These are phyloP conservation scores for Coriolopsis trogii DNA, from an alignment of 1,284 basidiomycete species.

Conservation along the genomic window DNA sequence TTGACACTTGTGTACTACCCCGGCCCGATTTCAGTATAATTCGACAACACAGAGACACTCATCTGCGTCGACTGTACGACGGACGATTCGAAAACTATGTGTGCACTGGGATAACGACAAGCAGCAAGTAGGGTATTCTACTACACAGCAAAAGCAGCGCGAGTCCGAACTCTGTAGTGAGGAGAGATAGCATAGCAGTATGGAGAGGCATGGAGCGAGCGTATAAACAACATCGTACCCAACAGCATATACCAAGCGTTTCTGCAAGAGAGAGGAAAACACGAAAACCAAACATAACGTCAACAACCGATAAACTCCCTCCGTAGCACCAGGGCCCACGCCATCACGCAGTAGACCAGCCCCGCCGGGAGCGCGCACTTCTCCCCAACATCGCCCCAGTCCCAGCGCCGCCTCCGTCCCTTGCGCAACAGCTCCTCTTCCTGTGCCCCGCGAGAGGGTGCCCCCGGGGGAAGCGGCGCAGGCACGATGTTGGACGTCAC, in stretches of 20 bases:
- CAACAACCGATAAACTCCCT: conserved; percentile 45
- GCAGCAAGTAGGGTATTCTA: too few species aligned
- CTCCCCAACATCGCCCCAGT: conserved; percentile 69
- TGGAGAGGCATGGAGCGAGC: too few species aligned
- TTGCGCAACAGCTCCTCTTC: conserved; percentile 44
- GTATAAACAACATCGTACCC: too few species aligned
- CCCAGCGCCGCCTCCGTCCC: conserved; percentile 63
- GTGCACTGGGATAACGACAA: too few species aligned
- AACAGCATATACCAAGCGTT: neutral
- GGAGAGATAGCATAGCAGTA: too few species aligned
- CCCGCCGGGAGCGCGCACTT: conserved; percentile 74
- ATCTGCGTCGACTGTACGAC: too few species aligned
- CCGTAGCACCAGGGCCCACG: conserved; percentile 61
- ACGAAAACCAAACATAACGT: conserved; percentile 2
- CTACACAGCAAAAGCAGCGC: too few species aligned
- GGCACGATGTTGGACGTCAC: conserved; percentile 74
- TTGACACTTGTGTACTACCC: too few species aligned
- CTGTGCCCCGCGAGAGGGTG: conserved; percentile 25
- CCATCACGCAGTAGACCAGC: conserved; percentile 75
- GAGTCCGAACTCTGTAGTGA: too few species aligned
- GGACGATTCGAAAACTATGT: too few species aligned
- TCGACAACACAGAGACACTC: too few species aligned
- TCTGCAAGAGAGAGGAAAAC: neutral
- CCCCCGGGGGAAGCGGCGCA: conserved; percentile 7
- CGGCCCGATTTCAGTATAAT: too few species aligned